Base-by-base conservation (phyloP, 208 protist species). In the Wallacemonas rigidus region DNA sequence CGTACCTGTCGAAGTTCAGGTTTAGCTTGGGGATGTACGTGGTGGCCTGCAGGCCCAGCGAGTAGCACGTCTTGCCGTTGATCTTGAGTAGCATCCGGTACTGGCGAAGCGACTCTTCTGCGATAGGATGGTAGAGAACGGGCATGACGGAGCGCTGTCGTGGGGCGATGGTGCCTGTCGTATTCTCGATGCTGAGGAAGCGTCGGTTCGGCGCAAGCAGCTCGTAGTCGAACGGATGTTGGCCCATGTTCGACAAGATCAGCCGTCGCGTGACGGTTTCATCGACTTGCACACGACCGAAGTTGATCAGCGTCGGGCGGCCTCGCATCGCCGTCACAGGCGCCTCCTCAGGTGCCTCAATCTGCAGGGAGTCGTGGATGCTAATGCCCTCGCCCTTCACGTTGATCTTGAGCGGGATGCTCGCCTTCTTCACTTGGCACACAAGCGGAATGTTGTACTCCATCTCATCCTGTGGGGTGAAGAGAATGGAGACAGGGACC, bases 351-450 rank as follows among this genome's bases (percentile, higher is more conserved):
- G 68, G 58, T 48, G 75, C 51, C 76, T 95, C 89, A 50, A 99
- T 72, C 2, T 77, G 53, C 5, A 99, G 64, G 14, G 77, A 50
- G 39, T 98, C 92, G 79, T 98, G 95, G 64, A 98, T 90, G 65
- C 74, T 76, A 67, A 98, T 93, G 26, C 97, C 98, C 57, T 98
- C 92, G 53, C 98, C 98, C 82, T 99, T 99, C 39, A 98, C 88
- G 87, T 99, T 99, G 73, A 98, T 89, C 12, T 86, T 95, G 43
- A 99, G 81, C 39, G 88, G 86, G 62, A 89, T 86, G 58, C 90
- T 95, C 58, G 95, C 91, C 64, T 96, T 95, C 82, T 97, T 97
- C 8, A 99, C 87, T 14, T 71, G 63, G 77, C 95, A 98, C 40
- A 86, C 68, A 36, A 99, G 76, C 67, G 95, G 95, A 41, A 94